phyloP scores from a whole-genome alignment of 805 yeast genomes.

The Wickerhamomyces ciferrii region DNA sequence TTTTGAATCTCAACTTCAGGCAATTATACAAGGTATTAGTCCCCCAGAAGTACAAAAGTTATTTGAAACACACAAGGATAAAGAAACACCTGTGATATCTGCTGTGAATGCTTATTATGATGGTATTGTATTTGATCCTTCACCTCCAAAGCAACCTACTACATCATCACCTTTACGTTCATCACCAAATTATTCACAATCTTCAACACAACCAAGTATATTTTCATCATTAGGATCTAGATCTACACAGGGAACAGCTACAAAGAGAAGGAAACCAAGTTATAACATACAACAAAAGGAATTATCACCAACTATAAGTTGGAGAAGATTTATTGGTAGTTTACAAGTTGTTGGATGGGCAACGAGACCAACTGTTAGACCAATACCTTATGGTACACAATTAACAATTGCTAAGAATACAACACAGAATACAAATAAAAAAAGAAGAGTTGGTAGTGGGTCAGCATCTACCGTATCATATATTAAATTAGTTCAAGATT shows the following conservation, averaged over 20 bases:
- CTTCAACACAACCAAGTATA: background rate
- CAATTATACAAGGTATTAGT: conserved; percentile 29
- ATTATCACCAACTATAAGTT: conserved; percentile 13
- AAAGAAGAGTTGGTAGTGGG: conserved; percentile 15
- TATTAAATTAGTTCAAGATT: conserved; percentile 25
- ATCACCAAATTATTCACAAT: background rate
- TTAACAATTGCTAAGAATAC: conserved; percentile 34
- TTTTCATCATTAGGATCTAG: background rate
- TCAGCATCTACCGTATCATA: conserved; percentile 24
- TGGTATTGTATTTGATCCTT: background rate
- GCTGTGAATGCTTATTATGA: conserved; percentile 39
- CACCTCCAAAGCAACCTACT: background rate
- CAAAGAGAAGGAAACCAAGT: background rate
- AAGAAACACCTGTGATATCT: conserved; percentile 24
- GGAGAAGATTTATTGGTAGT: conserved; percentile 53
- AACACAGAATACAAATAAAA: conserved; percentile 19
- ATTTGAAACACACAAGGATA: conserved; percentile 21
- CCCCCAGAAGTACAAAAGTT: conserved; percentile 16
- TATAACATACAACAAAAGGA: conserved; percentile 6
- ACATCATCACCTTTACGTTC: background rate
- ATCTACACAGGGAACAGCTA: background rate
- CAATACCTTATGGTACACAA: conserved; percentile 39
- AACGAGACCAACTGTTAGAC: conserved; percentile 53
- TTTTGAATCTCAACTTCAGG: conserved; percentile 27
- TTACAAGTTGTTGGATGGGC: conserved; percentile 64